A percentile compares a stretch with the other conserved stretches of the same genome.
Evolutionary conservation across 106 monocot genomes (phyloP).

Genomic region (Cymbidium sinense): DNA sequence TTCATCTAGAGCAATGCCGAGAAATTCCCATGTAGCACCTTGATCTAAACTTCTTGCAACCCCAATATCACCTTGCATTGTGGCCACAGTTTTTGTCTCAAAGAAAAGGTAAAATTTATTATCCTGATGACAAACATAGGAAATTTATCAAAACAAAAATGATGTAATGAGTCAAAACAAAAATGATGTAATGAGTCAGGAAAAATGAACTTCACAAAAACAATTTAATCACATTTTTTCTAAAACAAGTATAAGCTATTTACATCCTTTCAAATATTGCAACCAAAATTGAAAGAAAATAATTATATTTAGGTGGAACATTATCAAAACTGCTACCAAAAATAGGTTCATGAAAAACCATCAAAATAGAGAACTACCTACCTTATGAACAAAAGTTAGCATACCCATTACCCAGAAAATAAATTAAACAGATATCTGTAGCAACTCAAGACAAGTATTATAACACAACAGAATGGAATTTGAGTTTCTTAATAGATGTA

Average conservation of each 20-base stretch:
- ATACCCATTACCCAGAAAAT: background rate
- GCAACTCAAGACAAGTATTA: too few relatives aligned
- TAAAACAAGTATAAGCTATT: background rate
- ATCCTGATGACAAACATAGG: conserved; percentile 19
- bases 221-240: background rate
- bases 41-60: conserved; percentile 47
- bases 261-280: background rate
- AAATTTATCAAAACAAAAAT: background rate
- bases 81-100: conserved; percentile 37
- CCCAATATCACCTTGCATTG: conserved; percentile 55
- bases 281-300: background rate
- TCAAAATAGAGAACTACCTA: background rate
- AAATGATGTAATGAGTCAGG: background rate
- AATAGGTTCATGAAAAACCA: background rate
- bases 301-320: background rate
- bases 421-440: background rate
- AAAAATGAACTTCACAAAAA: background rate
- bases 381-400: background rate
- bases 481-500: too few relatives aligned
- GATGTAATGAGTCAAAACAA: background rate
- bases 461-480: too few relatives aligned
- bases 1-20: conserved; percentile 56
- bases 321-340: background rate
- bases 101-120: conserved; percentile 44
- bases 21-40: conserved; percentile 52